These are phyloP conservation scores for Cutaneotrichosporon dermatis DNA, from an alignment of 1,284 basidiomycete species.

Conservation along the genomic window DNA sequence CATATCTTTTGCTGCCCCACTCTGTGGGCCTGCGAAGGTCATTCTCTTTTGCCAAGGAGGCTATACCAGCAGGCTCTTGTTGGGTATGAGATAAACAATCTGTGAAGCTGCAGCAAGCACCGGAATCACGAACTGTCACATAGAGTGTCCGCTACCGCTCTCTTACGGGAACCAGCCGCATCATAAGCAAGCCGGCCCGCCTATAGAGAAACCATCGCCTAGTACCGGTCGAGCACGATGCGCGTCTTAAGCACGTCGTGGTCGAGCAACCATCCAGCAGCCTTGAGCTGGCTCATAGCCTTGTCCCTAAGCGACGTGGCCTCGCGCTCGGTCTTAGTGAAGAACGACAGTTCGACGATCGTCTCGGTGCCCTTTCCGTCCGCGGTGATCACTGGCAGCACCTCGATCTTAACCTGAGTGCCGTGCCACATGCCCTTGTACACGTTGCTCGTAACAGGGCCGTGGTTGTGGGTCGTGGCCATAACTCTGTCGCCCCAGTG, in stretches of 20 bases:
- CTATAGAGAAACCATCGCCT: not conserved
- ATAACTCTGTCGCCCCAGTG: slow-evolving; percentile 3
- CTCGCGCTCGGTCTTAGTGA: not conserved
- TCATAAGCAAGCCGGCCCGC: too few species aligned
- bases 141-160: not conserved
- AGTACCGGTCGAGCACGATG: slow-evolving; percentile 7
- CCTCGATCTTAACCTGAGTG: slow-evolving; percentile 6
- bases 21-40: not conserved
- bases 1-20: not conserved
- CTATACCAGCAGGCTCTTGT: not conserved
- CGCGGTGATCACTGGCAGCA: slow-evolving; percentile 1
- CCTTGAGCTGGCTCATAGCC: not conserved
- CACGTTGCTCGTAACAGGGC: slow-evolving; percentile 4
- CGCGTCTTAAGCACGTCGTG: slow-evolving; percentile 10
- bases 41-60: not conserved
- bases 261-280: slow-evolving; percentile 4
- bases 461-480: slow-evolving; percentile 3
- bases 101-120: not conserved
- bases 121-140: not conserved
- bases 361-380: slow-evolving; percentile 1
- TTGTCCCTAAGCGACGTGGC: slow-evolving; percentile 7
- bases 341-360: slow-evolving; percentile 8
- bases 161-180: too few species aligned
- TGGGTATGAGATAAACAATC: not conserved
- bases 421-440: slow-evolving; percentile 2